Percentiles rank a stretch among this genome's conserved stretches.
Conservation (phyloP, 2,329 filamentous ascomycete genomes). For the Berkeleyomyces rouxiae region DNA sequence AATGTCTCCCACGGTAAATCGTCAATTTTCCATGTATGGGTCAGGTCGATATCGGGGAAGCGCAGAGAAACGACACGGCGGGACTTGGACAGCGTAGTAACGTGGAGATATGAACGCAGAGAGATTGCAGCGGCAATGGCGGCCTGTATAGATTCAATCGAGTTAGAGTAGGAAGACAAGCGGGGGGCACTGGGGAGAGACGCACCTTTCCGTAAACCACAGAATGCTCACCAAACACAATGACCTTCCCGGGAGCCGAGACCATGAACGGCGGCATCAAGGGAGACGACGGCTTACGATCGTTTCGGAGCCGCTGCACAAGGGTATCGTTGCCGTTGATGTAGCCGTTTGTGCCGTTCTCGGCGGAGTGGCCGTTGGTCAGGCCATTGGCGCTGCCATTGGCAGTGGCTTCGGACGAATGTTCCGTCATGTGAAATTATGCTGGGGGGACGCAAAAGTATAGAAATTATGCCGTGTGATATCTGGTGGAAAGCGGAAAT, state of each 20-base stretch:
- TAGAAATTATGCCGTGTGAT: not conserved
- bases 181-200: not conserved
- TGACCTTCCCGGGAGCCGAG: conserved; percentile 93
- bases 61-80: conserved; percentile 72
- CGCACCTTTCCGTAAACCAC: conserved; percentile 89
- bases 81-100: conserved; percentile 85
- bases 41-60: conserved; percentile 79
- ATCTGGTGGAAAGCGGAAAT: not conserved
- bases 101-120: conserved; percentile 86
- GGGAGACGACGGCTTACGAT: conserved; percentile 43
- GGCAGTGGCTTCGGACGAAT: conserved; percentile 2
- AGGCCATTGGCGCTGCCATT: conserved; percentile 9
- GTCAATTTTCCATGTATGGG: conserved; percentile 90
- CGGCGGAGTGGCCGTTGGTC: conserved; percentile 17
- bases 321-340: conserved; percentile 23
- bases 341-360: conserved; percentile 4
- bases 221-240: conserved; percentile 93
- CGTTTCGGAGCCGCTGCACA: conserved; percentile 24
- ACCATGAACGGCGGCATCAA: conserved; percentile 92
- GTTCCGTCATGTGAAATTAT: conserved; percentile 5
- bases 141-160: conserved; percentile 33
- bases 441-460: not conserved
- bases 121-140: conserved; percentile 93
- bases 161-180: not conserved
- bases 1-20: conserved; percentile 77